A percentile compares a stretch with the other conserved stretches of the same genome.
These are phyloP conservation scores for Gardenia jasminoides DNA, from an alignment of 257 asterid genomes.

Conservation along the genomic window DNA sequence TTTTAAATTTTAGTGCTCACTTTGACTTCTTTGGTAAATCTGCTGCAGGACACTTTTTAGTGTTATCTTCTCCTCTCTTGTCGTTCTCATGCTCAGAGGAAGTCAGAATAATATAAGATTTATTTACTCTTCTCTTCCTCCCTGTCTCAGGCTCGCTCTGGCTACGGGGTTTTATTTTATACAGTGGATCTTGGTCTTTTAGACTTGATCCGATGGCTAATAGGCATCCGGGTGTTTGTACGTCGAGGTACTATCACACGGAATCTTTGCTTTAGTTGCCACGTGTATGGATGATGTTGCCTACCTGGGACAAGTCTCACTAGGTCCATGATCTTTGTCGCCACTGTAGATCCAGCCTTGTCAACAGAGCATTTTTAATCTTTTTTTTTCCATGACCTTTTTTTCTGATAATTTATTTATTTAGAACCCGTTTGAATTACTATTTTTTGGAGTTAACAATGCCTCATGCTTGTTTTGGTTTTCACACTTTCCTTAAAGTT, in stretches of 20 bases:
- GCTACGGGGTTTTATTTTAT: neutral
- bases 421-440: no score
- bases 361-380: no score
- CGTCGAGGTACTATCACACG: neutral
- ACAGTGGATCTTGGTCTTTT: slow-evolving; percentile 11
- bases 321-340: no score
- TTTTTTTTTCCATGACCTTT: no score
- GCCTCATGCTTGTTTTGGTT: no score
- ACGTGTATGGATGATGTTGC: no score
- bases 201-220: slow-evolving; percentile 9
- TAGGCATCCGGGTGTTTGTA: neutral
- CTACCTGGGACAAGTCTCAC: no score
- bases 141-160: neutral
- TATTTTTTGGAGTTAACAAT: no score
- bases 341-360: no score
- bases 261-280: no score
- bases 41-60: slow-evolving; percentile 28
- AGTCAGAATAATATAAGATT: neutral
- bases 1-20: slow-evolving; percentile 25
- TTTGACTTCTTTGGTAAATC: slow-evolving; percentile 37
- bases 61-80: slow-evolving; percentile 13
- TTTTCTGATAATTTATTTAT: no score
- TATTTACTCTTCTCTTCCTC: neutral
- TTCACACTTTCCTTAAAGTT: no score
- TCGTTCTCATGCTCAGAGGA: neutral